Evolutionary conservation across 305 asterid species (phyloP).

Genomic region (Fraxinus floribunda): DNA sequence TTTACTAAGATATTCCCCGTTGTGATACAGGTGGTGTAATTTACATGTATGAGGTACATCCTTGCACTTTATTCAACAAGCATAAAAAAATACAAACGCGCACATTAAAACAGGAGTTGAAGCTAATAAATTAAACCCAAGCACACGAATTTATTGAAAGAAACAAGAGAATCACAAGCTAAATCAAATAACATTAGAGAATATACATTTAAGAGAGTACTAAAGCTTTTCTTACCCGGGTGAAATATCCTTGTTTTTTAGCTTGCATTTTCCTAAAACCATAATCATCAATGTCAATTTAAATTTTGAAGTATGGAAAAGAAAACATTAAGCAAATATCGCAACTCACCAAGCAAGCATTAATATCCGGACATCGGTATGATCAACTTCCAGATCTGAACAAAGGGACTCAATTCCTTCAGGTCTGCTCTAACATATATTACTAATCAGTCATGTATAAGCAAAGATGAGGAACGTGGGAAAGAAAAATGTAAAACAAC

Average conservation of each 20-base stretch:
- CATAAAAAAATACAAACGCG: neutral
- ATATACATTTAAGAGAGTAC: neutral
- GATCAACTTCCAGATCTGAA: constrained; percentile 87
- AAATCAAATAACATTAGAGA: neutral
- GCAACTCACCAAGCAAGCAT: constrained; percentile 88
- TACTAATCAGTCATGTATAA: constrained; percentile 21
- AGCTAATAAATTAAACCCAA: neutral
- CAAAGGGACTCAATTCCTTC: constrained; percentile 90
- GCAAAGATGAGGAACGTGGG: constrained; percentile 20
- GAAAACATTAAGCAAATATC: neutral
- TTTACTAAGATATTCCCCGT: neutral
- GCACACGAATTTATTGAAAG: neutral
- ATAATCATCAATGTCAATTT: constrained; percentile 20
- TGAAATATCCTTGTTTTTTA: constrained; percentile 83
- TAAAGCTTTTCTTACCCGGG: constrained; percentile 48
- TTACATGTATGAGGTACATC: neutral
- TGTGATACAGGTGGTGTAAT: neutral
- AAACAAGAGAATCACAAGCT: neutral
- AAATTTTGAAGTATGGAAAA: constrained; percentile 22
- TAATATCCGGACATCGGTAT: constrained; percentile 79
- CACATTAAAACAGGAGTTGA: neutral
- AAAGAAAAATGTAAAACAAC: constrained; percentile 19
- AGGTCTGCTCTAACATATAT: constrained; percentile 57
- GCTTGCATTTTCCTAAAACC: constrained; percentile 87
- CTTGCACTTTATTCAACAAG: neutral